Evolutionary conservation across 768 basidiomycete genomes (phyloP), one percentile per base, ranked within the genome.

Genomic region (Suillus lakei): DNA sequence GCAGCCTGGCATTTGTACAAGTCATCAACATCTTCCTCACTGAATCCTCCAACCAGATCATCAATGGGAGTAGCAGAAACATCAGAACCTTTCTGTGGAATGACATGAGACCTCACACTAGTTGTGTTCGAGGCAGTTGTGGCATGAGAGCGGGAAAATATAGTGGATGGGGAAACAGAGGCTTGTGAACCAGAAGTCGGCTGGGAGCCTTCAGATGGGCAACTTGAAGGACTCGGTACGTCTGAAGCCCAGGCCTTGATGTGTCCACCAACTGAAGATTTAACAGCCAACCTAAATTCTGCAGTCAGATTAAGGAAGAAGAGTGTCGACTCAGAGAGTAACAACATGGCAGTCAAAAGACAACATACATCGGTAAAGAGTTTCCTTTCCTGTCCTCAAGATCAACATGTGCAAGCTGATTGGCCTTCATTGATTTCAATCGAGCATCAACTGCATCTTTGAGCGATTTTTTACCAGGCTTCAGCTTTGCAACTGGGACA

Each of bases 291-390:
- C 44, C 44, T 46, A 10, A 46, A 46, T 46, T 46, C 44, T n/a
- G n/a, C n/a, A 3, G 58, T 56, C 23, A 64, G 4, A 23, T 46
- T 46, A 26, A 64, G 50, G 41, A 64, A 64, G 39, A 64, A 64
- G 23, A 64, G 54, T 30, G 55, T 51, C 12, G 43, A 34, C 46
- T 64, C 63, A 58, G 63, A 59, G 55, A 64, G 44, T 28, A 50
- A 32, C 10, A 64, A 28, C 63, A 64, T 64, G 44, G 56, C 9
- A 46, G 53, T n/a, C 18, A 36, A 48, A 54, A 41, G 41, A 59
- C 9, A 44, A 46, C 44, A n/a, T 46, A 46, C 44, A 39, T 39
- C 39, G 21, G 44, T 46, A 46, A 46, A n/a, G n/a, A 46, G 44
- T 46, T 46, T 46, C 44, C n/a, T 46, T 46, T 46, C 44, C 44